Base-by-base conservation (phyloP, 331 rosid genomes). In the Phaseolus coccineus region DNA sequence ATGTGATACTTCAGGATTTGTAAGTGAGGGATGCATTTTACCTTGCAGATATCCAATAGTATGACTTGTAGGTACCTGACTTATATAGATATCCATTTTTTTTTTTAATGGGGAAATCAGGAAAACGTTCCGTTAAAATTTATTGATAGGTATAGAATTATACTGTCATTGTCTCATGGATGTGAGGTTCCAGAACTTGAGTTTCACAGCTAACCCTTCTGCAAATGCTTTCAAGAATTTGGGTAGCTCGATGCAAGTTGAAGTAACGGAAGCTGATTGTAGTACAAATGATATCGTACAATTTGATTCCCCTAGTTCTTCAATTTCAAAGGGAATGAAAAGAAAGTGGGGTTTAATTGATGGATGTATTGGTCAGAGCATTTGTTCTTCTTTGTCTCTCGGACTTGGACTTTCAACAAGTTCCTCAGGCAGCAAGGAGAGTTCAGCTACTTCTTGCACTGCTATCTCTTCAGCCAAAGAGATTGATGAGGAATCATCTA, bases 1-100 rank as follows among this genome's bases (percentile, higher is more conserved):
- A 4, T 85, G 89, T 2, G 99, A 96, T 87, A 96, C 99, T 25
- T 96, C 99, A 0, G 99, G 98, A 79, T 95, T 96, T 88, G 99
- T 96, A 55, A 93, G 99, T n/a, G 99, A 98, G 86, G 97, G 52
- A 93, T 73, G 91, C 83, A 74, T 78, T 81, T 52, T 77, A 56
- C 88, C 63, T n/a, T 24, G 33, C 25, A 56, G 13, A 56, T 56
- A 5, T 31, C 1, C 63, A 37, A 37, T 37, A 37, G 16, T 56
- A 1, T 3, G 12, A 69, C 79, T 66, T 79, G 59, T 72, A 27
- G 86, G 87, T 69, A 88, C 89, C 64, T 62, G 90, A 82, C 80
- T 80, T 83, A 81, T 86, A 88, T 93, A 84, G 79, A 80, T 83
- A 80, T 79, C 44, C 65, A 76, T 67, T 78, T 75, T 77, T 78